A percentile compares a stretch with the other conserved stretches of the same genome.
phyloP scores from a whole-genome alignment of 352 stramenopile genomes.

The Bremia lactucae region DNA sequence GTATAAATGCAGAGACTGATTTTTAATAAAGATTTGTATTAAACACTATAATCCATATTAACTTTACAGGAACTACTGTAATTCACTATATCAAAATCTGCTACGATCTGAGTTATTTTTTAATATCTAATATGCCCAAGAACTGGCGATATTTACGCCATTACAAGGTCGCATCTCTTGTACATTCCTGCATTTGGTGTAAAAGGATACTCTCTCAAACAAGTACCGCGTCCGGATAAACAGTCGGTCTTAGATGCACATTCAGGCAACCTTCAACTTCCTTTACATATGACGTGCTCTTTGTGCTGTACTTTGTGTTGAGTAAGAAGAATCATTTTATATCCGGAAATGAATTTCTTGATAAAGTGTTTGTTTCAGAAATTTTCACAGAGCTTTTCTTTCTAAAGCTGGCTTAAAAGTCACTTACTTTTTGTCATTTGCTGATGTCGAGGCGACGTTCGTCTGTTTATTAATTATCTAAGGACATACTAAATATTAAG shows the following conservation, averaged over 20 bases:
- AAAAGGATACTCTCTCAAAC: conserved; percentile 96
- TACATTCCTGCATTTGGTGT: conserved; percentile 93
- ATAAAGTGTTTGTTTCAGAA: neutral
- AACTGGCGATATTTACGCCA: too few relatives aligned
- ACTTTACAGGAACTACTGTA: too few relatives aligned
- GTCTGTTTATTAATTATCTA: conserved; percentile 43
- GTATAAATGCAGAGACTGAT: conserved; percentile 91
- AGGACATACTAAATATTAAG: neutral
- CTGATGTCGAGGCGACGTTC: neutral
- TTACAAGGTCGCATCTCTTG: too few relatives aligned
- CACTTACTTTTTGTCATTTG: conserved; percentile 17
- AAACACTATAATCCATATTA: too few relatives aligned
- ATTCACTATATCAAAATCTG: too few relatives aligned
- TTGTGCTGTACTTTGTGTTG: conserved; percentile 90
- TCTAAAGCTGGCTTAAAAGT: too few relatives aligned
- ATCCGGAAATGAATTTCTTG: conserved; percentile 4
- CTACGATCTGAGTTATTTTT: too few relatives aligned
- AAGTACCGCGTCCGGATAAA: conserved; percentile 89
- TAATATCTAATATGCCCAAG: too few relatives aligned
- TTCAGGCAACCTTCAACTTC: conserved; percentile 86
- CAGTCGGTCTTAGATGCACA: conserved; percentile 87
- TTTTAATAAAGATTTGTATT: too few relatives aligned
- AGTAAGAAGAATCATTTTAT: conserved; percentile 90
- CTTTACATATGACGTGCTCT: too few relatives aligned
- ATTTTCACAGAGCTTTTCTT: too few relatives aligned